Evolutionary conservation across 371 early-diverging fungal genomes (phyloP).

Genomic region (Choanephora cucurbitarum): DNA sequence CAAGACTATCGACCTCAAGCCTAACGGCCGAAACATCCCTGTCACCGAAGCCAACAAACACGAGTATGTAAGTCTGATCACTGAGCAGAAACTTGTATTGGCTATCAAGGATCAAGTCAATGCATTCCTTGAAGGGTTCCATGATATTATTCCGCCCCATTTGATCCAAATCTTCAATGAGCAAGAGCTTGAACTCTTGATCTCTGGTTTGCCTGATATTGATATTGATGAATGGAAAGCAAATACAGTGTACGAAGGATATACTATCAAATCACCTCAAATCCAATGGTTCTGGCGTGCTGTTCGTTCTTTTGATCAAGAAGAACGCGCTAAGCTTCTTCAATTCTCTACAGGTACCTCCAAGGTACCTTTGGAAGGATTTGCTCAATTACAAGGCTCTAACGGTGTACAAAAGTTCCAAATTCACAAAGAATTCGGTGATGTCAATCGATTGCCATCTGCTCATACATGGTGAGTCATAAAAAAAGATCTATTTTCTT

Average conservation of each 20-base stretch:
- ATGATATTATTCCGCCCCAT: conserved; percentile 91
- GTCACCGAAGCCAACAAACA: conserved; percentile 97
- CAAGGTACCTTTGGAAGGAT: conserved; percentile 97
- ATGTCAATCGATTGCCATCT: conserved; percentile 85
- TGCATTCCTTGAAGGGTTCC: conserved; percentile 94
- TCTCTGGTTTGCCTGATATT: conserved; percentile 97
- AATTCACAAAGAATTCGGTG: conserved; percentile 95
- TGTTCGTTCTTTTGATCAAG: conserved; percentile 94
- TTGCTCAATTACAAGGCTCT: conserved; percentile 91
- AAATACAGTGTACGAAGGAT: conserved; percentile 95
- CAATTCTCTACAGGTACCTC: conserved; percentile 99
- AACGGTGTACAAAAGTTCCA: conserved; percentile 97
- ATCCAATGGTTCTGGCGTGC: conserved; percentile 99
- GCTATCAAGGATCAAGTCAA: conserved; percentile 94
- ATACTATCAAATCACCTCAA: conserved; percentile 84
- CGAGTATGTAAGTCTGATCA: conserved; percentile 93
- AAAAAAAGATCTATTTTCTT: too few relatives aligned
- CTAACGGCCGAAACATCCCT: conserved; percentile 85
- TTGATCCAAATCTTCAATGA: conserved; percentile 97
- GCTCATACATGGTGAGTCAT: conserved; percentile 96
- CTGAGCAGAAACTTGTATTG: conserved; percentile 83
- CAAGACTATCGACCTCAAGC: conserved; percentile 85
- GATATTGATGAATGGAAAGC: conserved; percentile 99
- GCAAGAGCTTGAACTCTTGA: conserved; percentile 97
- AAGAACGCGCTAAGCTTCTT: conserved; percentile 95